Conservation (phyloP, 163 green algal species). For the Scenedesmus sp. region DNA sequence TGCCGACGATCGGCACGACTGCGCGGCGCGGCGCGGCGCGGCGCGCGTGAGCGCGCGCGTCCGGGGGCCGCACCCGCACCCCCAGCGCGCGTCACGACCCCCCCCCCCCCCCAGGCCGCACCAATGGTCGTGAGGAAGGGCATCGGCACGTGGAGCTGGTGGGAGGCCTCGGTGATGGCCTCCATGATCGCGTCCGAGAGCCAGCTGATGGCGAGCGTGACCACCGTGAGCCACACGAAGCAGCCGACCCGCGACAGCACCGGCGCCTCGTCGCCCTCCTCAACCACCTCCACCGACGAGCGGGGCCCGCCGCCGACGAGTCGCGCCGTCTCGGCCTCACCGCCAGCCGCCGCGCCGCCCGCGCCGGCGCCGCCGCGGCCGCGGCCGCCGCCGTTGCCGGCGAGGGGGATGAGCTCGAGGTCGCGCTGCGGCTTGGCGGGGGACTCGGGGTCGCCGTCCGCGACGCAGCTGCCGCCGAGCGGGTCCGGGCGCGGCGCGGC, state of each 20-base stretch:
- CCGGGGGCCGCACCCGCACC: too few relatives aligned
- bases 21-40: too few relatives aligned
- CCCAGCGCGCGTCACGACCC: too few relatives aligned
- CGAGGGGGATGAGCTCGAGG: too few relatives aligned
- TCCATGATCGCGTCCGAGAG: conserved; percentile 80
- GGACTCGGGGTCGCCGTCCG: background rate
- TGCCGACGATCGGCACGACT: conserved; percentile 87
- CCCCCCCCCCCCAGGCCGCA: too few relatives aligned
- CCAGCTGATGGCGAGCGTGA: conserved; percentile 79
- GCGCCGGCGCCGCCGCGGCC: too few relatives aligned
- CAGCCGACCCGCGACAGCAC: conserved; percentile 64
- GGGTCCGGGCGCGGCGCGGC: too few relatives aligned
- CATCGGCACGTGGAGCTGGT: conserved; percentile 65
- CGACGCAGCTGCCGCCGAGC: conserved; percentile 11
- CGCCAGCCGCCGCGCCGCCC: too few relatives aligned
- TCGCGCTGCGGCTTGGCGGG: background rate
- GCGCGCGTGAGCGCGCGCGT: too few relatives aligned
- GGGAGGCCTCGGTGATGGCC: conserved; percentile 61
- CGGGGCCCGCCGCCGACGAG: too few relatives aligned
- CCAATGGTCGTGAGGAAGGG: conserved; percentile 85
- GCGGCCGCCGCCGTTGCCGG: too few relatives aligned
- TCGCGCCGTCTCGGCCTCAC: too few relatives aligned
- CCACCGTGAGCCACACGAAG: conserved; percentile 72
- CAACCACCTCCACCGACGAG: conserved; percentile 32
- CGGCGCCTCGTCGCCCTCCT: conserved; percentile 65